Evolutionary conservation across 2,329 filamentous ascomycete genomes (phyloP), one percentile per base, ranked within the genome.

Genomic region (Scedosporium aurantiacum): DNA sequence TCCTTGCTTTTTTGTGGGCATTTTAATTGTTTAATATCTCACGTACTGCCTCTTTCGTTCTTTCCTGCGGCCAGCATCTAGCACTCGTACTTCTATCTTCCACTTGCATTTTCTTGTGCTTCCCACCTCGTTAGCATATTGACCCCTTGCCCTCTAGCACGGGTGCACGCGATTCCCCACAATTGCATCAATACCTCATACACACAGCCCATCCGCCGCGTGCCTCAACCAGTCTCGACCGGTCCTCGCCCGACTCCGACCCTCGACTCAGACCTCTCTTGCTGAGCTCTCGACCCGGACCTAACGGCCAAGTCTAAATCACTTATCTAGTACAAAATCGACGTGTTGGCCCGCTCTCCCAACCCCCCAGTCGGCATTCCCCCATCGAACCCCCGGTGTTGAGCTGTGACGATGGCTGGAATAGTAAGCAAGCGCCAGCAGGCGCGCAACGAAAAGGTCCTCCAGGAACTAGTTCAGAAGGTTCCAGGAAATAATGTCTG

Each of bases 391-490:
- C 16, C 27, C 58, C 43, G 43, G 47, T n/a, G 28, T 52, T 50
- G 32, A 37, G 32, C 37, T 43, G 27, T 12, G 7, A 52, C 43
- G 18, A 94, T 92, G 89, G 82, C 89, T 62, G 81, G 83, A 61
- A 80, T 85, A 54, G 80, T 95, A 73, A 96, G 87, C 80, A 99
- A 97, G 82, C 91, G 94, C 76, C 91, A 97, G 78, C 93, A 97
- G 82, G 91, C 89, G 80, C 92, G 94, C 76, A 97, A 99, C 75
- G 94, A 99, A 79, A 90, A 90, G 72, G 80, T 85, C 61, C 81
- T 99, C 66, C 91, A 97, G 71, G 93, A 97, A 57, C 83, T 99
- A 65, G 87, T 97, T 67, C 89, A 89, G 67, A 85, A 79, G 43
- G 68, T 96, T 8, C 84, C 91, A 7, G 94, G 94, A 63, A 99